These are phyloP conservation scores for Pelargonium myrrhifolium DNA, from an alignment of 441 rosid genomes.

Conservation along the genomic window DNA sequence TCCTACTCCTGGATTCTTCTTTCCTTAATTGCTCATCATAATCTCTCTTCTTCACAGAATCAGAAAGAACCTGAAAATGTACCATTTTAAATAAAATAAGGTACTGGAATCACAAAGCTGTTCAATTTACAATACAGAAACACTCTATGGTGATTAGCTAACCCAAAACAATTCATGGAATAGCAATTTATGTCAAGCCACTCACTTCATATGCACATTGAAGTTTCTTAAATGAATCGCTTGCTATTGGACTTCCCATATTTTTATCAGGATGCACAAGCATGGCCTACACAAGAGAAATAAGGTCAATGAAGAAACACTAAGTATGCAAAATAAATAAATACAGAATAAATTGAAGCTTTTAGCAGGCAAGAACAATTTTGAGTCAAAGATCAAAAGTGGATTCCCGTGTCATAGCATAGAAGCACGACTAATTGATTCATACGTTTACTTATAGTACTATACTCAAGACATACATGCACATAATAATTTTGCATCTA, in stretches of 20 bases:
- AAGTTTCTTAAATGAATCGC: constrained; percentile 97
- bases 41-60: constrained; percentile 75
- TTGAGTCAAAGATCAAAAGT: background rate
- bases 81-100: constrained; percentile 18
- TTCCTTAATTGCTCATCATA: constrained; percentile 87
- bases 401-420: no score
- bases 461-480: no score
- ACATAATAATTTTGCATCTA: no score
- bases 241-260: constrained; percentile 87
- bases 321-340: background rate
- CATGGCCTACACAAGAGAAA: constrained; percentile 66
- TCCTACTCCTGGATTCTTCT: constrained; percentile 68
- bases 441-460: no score
- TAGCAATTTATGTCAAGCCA: background rate
- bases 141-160: constrained; percentile 12
- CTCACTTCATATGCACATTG: constrained; percentile 95
- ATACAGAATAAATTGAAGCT: background rate
- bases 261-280: constrained; percentile 99
- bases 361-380: background rate
- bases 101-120: constrained; percentile 5
- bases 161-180: constrained; percentile 8
- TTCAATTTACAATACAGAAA: constrained; percentile 8
- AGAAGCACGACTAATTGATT: no score
- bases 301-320: background rate
- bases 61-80: constrained; percentile 74